These are phyloP conservation scores for Malus sieversii DNA, from an alignment of 306 rosid genomes.

Conservation along the genomic window DNA sequence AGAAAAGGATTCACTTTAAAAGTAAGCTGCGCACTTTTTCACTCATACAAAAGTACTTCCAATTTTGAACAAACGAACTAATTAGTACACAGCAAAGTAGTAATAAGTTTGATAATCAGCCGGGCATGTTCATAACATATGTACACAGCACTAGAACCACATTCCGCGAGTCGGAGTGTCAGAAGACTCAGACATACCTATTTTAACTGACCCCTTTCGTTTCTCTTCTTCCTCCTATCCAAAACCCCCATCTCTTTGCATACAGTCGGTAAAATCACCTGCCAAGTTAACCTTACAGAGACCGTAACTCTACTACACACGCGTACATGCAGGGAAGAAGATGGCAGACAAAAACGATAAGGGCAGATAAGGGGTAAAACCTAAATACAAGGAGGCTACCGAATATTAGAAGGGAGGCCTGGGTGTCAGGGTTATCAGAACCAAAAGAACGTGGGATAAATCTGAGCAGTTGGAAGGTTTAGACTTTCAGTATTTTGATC, in stretches of 20 bases:
- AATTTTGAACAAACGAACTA: background rate
- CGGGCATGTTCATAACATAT: background rate
- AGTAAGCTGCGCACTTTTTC: too few relatives aligned
- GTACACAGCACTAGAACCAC: constrained; percentile 5
- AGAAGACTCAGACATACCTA: background rate
- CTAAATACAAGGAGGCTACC: background rate
- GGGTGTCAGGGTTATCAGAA: background rate
- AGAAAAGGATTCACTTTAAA: too few relatives aligned
- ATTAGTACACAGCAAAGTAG: background rate
- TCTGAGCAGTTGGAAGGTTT: background rate
- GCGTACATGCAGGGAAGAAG: background rate
- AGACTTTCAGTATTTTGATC: background rate
- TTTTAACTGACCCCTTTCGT: background rate
- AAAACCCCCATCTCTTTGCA: background rate
- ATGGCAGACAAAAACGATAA: background rate
- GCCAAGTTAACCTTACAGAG: background rate
- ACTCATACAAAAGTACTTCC: background rate
- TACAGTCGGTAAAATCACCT: background rate
- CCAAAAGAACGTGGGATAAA: background rate
- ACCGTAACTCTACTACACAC: background rate
- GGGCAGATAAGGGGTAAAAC: background rate
- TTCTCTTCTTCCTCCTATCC: background rate
- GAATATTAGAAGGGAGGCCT: constrained; percentile 4
- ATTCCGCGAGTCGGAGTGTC: background rate
- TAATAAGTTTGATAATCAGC: background rate